phyloP scores from a whole-genome alignment of 192 early-diverging fungal genomes.

The Jimgerdemannia flammicorona region DNA sequence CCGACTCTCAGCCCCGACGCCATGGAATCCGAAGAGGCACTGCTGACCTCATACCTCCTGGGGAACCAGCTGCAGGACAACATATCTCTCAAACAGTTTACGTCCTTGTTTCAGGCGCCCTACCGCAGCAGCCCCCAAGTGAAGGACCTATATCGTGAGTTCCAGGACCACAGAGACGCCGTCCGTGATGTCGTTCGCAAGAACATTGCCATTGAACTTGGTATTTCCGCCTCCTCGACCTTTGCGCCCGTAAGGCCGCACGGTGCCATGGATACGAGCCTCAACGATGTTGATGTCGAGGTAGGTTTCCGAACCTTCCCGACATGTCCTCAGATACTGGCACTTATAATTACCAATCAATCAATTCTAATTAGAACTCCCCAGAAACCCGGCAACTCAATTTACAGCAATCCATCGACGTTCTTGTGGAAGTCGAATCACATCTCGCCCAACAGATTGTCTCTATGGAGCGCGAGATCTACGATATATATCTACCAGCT shows the following conservation, averaged over 20 bases:
- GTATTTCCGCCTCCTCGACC: background rate
- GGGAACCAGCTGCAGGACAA: constrained; percentile 34
- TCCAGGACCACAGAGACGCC: constrained; percentile 19
- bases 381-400: background rate
- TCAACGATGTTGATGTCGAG: background rate
- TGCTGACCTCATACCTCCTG: constrained; percentile 23
- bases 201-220: constrained; percentile 34
- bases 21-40: constrained; percentile 26
- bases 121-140: constrained; percentile 19
- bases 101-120: constrained; percentile 10
- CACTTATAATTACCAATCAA: background rate
- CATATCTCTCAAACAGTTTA: constrained; percentile 21
- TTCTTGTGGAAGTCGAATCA: background rate
- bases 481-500: background rate
- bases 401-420: background rate
- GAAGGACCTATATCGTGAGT: constrained; percentile 28
- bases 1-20: background rate
- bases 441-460: background rate
- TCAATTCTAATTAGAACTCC: background rate
- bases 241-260: background rate
- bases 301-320: background rate
- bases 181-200: constrained; percentile 21
- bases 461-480: background rate
- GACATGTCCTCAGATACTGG: background rate
- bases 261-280: background rate